A percentile compares a stretch with the other conserved stretches of the same genome.
phyloP scores from a whole-genome alignment of 306 rosid genomes.

The Pachyrhizus erosus region DNA sequence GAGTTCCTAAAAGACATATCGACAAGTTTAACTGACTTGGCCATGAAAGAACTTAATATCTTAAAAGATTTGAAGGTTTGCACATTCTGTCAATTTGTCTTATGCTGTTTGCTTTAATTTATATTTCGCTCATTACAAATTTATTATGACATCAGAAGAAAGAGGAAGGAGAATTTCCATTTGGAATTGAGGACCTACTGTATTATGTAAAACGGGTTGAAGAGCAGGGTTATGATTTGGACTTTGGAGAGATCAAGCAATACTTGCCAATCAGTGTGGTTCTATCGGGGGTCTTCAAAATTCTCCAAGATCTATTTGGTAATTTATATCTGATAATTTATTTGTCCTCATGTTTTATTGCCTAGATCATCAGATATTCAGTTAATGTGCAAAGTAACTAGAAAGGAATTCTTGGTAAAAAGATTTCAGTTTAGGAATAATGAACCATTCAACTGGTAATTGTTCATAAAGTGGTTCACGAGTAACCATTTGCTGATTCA shows the following conservation, averaged over 20 bases:
- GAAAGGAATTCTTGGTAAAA: conserved; percentile 13
- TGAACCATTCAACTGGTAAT: conserved; percentile 10
- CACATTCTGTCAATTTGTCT: conserved; percentile 16
- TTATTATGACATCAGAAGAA: conserved; percentile 67
- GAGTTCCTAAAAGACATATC: conserved; percentile 91
- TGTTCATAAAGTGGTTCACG: conserved; percentile 7
- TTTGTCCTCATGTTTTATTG: conserved; percentile 31
- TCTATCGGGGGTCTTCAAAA: conserved; percentile 89
- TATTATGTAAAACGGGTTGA: conserved; percentile 81
- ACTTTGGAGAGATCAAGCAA: conserved; percentile 83
- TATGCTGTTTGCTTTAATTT: conserved; percentile 28
- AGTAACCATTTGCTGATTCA: not conserved
- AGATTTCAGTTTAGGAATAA: conserved; percentile 6
- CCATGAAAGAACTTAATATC: conserved; percentile 70
- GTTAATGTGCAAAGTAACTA: conserved; percentile 22
- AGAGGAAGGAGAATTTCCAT: conserved; percentile 91
- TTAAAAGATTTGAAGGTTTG: conserved; percentile 84
- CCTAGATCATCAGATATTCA: conserved; percentile 15
- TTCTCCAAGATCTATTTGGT: conserved; percentile 93
- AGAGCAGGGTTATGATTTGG: conserved; percentile 72
- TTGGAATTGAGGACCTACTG: conserved; percentile 85
- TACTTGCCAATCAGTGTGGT: conserved; percentile 89
- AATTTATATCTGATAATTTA: conserved; percentile 40
- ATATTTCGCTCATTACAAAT: conserved; percentile 46
- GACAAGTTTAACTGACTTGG: conserved; percentile 68